Base-by-base conservation (phyloP, 177 flowering plant species). In the Vitis hybrid region DNA sequence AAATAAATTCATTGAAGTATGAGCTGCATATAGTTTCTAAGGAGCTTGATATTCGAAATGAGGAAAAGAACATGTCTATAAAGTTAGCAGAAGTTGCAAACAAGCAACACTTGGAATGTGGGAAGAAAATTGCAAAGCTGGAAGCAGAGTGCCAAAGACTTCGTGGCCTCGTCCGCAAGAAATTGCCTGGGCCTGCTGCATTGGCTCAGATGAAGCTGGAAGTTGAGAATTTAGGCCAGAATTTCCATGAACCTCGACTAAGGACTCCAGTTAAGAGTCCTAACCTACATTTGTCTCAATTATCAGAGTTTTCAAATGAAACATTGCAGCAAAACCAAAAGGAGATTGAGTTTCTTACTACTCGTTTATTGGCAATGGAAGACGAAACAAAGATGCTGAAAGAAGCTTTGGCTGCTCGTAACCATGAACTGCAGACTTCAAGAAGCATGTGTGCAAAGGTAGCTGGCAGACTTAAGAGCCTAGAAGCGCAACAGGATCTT, bases 161-260 rank as follows among this genome's bases (percentile, higher is more conserved):
- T 58, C 92, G 99, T 39, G 89, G 92, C 19, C 94, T 95, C 79
- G 98, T 95, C 63, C 76, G 94, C 70, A 95, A 92, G 82, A 94
- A 90, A 83, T 76, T 94, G 80, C 98, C 98, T 19, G 97, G 98
- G 51, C 97, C 98, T 72, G 98, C 97, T 75, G 97, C 98, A 65
- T 66, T 94, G 69, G 97, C 97, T n/a, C 98, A 94, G 75, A 94
- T 94, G 98, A 92, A 88, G 83, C 74, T 87, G 52, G 98, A 94
- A 78, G 95, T 92, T 73, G 98, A 91, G 71, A 90, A 53, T 74
- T 75, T 91, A 68, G 95, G 97, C 64, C 77, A 90, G 68, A 97
- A 94, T 69, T 85, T 79, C 80, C 90, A 83, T 48, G 95, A 90
- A 29, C 61, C 78, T 63, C 83, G 89, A 57, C 14, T 73, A 16